phyloP scores from a whole-genome alignment of 192 early-diverging fungal species.

The Allomyces arbusculus region DNA sequence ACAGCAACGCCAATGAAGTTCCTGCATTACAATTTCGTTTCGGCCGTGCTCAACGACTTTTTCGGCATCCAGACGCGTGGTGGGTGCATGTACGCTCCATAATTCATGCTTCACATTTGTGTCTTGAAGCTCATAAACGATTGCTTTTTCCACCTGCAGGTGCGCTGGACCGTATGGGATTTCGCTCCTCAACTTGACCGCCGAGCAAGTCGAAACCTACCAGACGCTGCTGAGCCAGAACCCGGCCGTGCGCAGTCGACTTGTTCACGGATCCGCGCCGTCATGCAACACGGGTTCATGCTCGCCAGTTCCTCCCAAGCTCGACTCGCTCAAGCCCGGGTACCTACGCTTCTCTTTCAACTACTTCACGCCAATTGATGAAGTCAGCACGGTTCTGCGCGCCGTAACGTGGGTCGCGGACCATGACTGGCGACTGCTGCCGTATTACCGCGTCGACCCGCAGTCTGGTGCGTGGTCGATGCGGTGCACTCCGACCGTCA shows the following conservation, averaged over 20 bases:
- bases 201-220: not conserved
- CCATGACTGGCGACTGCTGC: slow-evolving; percentile 11
- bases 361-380: slow-evolving; percentile 13
- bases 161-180: slow-evolving; percentile 13
- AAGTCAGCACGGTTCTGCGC: slow-evolving; percentile 17
- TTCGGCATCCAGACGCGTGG: slow-evolving; percentile 14
- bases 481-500: not conserved
- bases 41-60: slow-evolving; percentile 11
- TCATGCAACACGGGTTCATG: not conserved
- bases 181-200: slow-evolving; percentile 5
- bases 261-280: not conserved
- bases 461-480: slow-evolving; percentile 7
- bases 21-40: slow-evolving; percentile 10
- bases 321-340: slow-evolving; percentile 9
- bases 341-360: slow-evolving; percentile 18
- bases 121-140: no score
- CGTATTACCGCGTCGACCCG: slow-evolving; percentile 10
- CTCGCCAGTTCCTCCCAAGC: not conserved
- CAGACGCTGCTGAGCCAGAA: not conserved
- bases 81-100: slow-evolving; percentile 5
- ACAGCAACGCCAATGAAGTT: not conserved
- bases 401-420: slow-evolving; percentile 16
- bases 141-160: no score
- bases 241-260: not conserved
- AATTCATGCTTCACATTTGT: no score